Percentiles rank a stretch among this genome's conserved stretches.
phyloP scores from a whole-genome alignment of 495 filamentous ascomycete species.

The Penicillium pancosmium region DNA sequence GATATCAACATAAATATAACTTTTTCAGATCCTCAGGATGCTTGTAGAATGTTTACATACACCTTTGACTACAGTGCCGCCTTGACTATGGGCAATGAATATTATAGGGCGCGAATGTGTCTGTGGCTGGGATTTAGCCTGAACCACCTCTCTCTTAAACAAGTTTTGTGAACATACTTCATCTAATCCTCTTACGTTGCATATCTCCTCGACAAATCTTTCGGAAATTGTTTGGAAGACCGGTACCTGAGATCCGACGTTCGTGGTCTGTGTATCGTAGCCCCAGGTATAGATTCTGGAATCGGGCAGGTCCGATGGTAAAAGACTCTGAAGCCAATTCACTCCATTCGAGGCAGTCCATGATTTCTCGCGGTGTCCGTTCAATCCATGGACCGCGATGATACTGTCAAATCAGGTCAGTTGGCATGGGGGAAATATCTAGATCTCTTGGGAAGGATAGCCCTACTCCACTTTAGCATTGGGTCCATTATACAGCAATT shows the following conservation, averaged over 20 bases:
- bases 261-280: conserved; percentile 39
- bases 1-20: not conserved
- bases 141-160: not conserved
- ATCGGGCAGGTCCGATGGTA: conserved; percentile 45
- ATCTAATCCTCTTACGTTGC: conserved; percentile 22
- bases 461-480: conserved; percentile 10
- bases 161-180: conserved; percentile 16
- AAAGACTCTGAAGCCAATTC: conserved; percentile 53
- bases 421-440: not conserved
- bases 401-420: conserved; percentile 12
- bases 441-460: not conserved
- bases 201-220: conserved; percentile 34
- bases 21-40: not conserved
- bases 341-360: conserved; percentile 43
- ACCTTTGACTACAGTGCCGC: conserved; percentile 36
- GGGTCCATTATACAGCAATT: conserved; percentile 8
- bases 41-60: conserved; percentile 15
- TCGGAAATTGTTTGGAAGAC: conserved; percentile 33
- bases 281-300: conserved; percentile 54
- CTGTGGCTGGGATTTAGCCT: conserved; percentile 5
- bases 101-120: conserved; percentile 32
- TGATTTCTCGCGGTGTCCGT: conserved; percentile 30
- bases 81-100: conserved; percentile 39
- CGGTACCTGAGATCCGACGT: conserved; percentile 13
- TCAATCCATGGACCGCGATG: conserved; percentile 34